Base-by-base conservation (phyloP, 1,284 basidiomycete species). In the Flammula alnicola region DNA sequence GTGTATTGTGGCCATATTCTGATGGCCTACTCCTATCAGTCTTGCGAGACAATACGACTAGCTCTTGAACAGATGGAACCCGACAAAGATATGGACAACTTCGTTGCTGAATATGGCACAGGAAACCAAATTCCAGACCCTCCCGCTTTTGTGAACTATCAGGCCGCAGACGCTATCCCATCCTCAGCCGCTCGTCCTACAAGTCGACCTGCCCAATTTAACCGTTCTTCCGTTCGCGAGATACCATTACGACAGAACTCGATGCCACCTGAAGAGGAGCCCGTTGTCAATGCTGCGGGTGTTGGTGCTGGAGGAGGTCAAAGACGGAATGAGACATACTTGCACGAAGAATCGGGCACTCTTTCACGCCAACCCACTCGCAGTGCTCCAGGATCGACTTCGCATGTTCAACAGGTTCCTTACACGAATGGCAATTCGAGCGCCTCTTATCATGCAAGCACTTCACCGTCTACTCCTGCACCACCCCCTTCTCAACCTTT, bases 31-130 rank as follows among this genome's bases (percentile, higher is more conserved):
- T 36, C 36, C 44, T 44, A 25, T 7, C 55, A 96, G 94, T 92
- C 92, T 1, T 96, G 95, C 68, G 95, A 98, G 71, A 81, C 86
- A 41, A 78, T 95, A 41, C 81, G 95, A 41, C 78, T 93, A 25
- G 78, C 88, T 8, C 78, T 95, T 20, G 93, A 95, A 68, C 83
- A 86, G 54, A 81, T 94, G 63, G 92, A 95, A 60, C 80, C 88
- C 0, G 86, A 87, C 32, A 83, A 81, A 51, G 93, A 95, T 60
- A 86, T 92, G 78, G 85, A 93, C 61, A 83, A 82, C 65, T 95
- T 95, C 62, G 91, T 95, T 11, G 78, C 80, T 35, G 84, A 88
- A 55, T 93, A 92, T 64, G 90, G 89, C 2, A 96, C 93, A 3
- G 93, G 93, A 29, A 82, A 81, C 59, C 75, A 80, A 54, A 94